Percentiles rank a stretch among this genome's conserved stretches.
These are phyloP conservation scores for Gracilaria gracilis DNA, from an alignment of 23 red algal species.

Conservation along the genomic window DNA sequence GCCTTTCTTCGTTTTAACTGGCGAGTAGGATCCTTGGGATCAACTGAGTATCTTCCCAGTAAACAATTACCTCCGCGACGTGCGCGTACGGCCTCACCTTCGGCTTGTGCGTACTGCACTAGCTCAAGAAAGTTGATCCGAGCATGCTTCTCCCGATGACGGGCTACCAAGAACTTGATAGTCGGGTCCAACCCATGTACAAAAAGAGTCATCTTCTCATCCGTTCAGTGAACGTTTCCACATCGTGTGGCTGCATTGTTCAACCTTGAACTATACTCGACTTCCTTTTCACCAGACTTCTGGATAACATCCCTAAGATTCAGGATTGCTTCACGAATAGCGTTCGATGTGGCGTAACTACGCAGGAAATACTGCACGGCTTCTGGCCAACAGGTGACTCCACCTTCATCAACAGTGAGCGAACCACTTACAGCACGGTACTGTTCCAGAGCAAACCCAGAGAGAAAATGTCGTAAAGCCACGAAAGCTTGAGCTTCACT, in stretches of 20 bases:
- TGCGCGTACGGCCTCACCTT: constrained; percentile 16
- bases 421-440: constrained; percentile 12
- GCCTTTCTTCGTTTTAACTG: neutral
- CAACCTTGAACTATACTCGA: neutral
- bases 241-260: neutral
- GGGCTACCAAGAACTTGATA: neutral
- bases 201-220: constrained; percentile 18
- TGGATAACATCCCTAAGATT: constrained; percentile 17
- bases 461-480: constrained; percentile 11
- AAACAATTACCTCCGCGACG: neutral
- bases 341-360: neutral
- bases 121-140: neutral
- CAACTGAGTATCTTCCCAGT: neutral
- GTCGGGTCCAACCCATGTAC: neutral
- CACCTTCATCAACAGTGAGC: neutral
- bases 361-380: constrained; percentile 22
- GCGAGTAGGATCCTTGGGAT: neutral
- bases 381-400: neutral
- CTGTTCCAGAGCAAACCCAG: neutral
- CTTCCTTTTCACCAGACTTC: neutral
- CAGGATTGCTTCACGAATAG: constrained; percentile 4
- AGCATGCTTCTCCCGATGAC: constrained; percentile 7
- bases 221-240: constrained; percentile 13
- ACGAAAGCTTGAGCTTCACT: constrained; percentile 1
- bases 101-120: neutral